Evolutionary conservation across 1,139 yeast species (phyloP), one percentile per base, ranked within the genome.

Genomic region (Diutina mesorugosa): DNA sequence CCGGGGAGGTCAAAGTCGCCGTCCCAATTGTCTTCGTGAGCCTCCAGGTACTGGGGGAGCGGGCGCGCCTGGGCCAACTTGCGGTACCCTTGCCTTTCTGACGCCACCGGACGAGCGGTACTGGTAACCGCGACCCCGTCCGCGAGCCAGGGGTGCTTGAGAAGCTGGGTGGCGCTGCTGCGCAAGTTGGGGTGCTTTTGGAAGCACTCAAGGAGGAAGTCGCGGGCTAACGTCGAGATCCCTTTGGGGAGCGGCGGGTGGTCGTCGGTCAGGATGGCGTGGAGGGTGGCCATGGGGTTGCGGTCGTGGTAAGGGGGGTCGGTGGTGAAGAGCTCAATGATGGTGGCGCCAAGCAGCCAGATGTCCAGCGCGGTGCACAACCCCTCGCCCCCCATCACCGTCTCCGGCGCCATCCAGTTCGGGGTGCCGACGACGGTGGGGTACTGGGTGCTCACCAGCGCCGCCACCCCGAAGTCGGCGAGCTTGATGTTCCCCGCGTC

Each of bases 311-410:
- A 90, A 1, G 98, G 97, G 0, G 99, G 98, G 56, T 83, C 78
- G 0, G 90, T 96, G 0, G 97, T 87, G 57, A 90, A 73, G 55
- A 93, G 72, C 67, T 93, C 99, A 9, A 91, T 83, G 4, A 91
- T 81, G 0, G 98, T 93, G 18, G 97, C 96, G 1, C 98, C 99
- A 46, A 93, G 71, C n/a, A 97, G 88, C 98, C 95, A 87, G 30
- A 87, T 80, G 68, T 87, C 95, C 4, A 96, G 88, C 0, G 95
- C 88, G 0, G 95, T 83, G 48, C 95, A 85, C 3, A 95, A 85
- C 6, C 96, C 97, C 63, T 87, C 89, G 61, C 90, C 84, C 18
- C 87, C 84, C 51, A 83, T 69, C 1, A 81, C 80, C 0, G 89
- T 79, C 66, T 87, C 95, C 0, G 95, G 95, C 0, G 95, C 93